Evolutionary conservation across 441 rosid species (phyloP), one percentile per base, ranked within the genome.

Genomic region (Omphalea diandra): DNA sequence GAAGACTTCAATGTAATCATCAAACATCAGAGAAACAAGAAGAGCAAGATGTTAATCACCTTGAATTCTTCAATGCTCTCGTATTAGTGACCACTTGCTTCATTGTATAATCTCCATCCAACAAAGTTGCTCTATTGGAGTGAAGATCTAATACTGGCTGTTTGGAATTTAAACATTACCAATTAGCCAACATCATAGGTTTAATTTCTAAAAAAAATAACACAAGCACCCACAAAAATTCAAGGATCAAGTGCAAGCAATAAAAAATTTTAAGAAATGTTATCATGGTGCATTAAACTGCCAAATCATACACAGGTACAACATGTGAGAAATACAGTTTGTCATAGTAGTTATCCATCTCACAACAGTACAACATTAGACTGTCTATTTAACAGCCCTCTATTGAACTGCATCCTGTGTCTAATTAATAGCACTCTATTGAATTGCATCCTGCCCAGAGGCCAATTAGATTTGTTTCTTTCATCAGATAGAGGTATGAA

Each of bases 121-220:
- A 60, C 12, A 68, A 44, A 47, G 74, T 70, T 54, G 73, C 44
- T 77, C 93, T 81, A 66, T 83, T 79, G 55, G 88, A 68, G 41
- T 82, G 91, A 68, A 84, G 77, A 63, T 91, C 97, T 57, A 85
- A 76, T 32, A 76, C 75, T 29, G 96, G 93, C 98, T 91, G 92
- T 76, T 76, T 77, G 69, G 60, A 33, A n/a, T 40, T 62, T 47
- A 63, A 75, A 60, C n/a, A 43, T 14, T 24, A 10, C 65, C 47
- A 63, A 63, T 77, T 60, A 81, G 75, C 49, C 26, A 26, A 32
- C 49, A 54, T 55, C 53, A n/a, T n/a, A n/a, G n/a, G n/a, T n/a
- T n/a, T n/a, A n/a, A 69, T 27, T 36, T 66, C 29, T 41, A 67
- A 7, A 67, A 67, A 20, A 60, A 22, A 57, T 6, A n/a, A 46